Conservation (phyloP, 2,329 filamentous ascomycete species). For the Cladobotryum protrusum region DNA sequence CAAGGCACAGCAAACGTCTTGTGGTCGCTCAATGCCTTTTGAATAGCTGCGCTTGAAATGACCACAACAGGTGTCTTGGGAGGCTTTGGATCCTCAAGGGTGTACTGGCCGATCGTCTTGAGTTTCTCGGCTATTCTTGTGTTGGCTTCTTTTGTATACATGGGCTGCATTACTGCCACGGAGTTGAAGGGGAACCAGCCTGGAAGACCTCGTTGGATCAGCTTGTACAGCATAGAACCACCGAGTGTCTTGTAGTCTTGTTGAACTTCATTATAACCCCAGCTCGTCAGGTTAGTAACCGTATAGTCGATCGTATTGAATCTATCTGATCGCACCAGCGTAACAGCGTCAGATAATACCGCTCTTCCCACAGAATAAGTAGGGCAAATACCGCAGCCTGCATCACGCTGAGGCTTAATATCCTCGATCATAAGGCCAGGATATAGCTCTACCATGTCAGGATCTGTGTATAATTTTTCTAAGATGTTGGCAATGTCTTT, state of each 20-base stretch:
- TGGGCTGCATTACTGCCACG: slow-evolving; percentile 23
- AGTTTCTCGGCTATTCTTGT: slow-evolving; percentile 15
- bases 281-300: slow-evolving; percentile 28
- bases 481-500: slow-evolving; percentile 7
- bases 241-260: slow-evolving; percentile 10
- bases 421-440: slow-evolving; percentile 62
- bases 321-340: slow-evolving; percentile 61
- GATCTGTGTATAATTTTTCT: slow-evolving; percentile 48
- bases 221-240: slow-evolving; percentile 18
- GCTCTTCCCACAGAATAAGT: slow-evolving; percentile 29
- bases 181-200: slow-evolving; percentile 14
- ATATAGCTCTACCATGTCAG: slow-evolving; percentile 57
- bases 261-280: slow-evolving; percentile 3
- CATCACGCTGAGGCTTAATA: slow-evolving; percentile 39
- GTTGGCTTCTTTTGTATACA: slow-evolving; percentile 17
- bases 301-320: slow-evolving; percentile 53
- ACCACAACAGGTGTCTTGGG: slow-evolving; percentile 12
- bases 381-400: not conserved
- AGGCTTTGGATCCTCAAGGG: slow-evolving; percentile 19
- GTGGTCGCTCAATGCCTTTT: slow-evolving; percentile 20
- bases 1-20: slow-evolving; percentile 24
- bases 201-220: slow-evolving; percentile 20
- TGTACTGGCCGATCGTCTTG: slow-evolving; percentile 12
- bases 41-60: slow-evolving; percentile 18
- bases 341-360: slow-evolving; percentile 64